phyloP scores from a whole-genome alignment of 176 grass and related monocot species.

The Avena insularis region DNA sequence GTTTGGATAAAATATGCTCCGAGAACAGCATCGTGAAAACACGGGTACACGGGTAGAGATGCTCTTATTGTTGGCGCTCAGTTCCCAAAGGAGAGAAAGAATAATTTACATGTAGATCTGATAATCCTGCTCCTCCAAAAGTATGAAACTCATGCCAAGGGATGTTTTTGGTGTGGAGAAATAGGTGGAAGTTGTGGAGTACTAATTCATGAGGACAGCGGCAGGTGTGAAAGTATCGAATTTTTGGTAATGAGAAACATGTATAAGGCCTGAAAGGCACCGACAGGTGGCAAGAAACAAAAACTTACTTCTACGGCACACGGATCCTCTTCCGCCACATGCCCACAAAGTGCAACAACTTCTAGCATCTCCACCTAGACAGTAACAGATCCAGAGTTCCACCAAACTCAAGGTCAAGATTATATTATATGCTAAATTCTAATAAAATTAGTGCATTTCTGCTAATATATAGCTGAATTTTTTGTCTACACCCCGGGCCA shows the following conservation, averaged over 20 bases:
- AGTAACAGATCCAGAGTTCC: no score
- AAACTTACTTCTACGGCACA: no score
- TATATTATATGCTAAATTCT: no score
- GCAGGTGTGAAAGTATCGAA: neutral
- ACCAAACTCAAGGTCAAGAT: no score
- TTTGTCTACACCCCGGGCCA: no score
- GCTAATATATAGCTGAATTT: no score
- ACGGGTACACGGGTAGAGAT: no score
- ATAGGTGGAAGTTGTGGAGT: neutral
- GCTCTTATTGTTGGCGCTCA: neutral
- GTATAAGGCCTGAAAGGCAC: neutral
- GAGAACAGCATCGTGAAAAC: no score
- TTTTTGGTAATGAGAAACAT: neutral
- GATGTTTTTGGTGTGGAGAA: neutral
- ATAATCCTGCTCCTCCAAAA: neutral
- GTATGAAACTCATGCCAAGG: neutral
- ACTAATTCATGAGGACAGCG: neutral
- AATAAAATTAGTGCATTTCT: no score
- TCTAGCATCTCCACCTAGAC: no score
- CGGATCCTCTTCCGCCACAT: neutral
- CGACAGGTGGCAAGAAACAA: neutral
- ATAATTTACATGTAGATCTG: neutral
- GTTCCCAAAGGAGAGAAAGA: neutral
- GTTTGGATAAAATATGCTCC: no score
- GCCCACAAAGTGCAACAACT: no score